Base-by-base conservation (phyloP, 257 asterid genomes). In the Solanum pinnatisectum region DNA sequence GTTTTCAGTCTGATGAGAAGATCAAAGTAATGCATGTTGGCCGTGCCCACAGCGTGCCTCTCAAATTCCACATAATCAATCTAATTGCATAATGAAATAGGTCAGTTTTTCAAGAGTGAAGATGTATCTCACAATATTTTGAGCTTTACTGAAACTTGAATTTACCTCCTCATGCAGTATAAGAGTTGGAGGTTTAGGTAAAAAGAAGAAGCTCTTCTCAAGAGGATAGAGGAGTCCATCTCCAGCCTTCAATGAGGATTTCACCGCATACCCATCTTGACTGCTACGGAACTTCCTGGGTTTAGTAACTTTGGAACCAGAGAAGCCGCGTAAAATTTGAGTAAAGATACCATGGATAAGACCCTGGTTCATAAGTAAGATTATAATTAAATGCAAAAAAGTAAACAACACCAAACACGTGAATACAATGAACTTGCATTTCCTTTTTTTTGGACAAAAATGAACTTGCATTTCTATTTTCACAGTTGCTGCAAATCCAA, bases 201-300 rank as follows among this genome's bases (percentile, higher is more conserved):
- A 89, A 90, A 97, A 97, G 99, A 97, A 97, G 90, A 97, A 97
- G 93, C 99, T 93, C 94, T 97, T 97, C 84, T 97, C 99, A 67
- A 97, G 98, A 68, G 99, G 98, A 94, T 97, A 97, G 88, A 97
- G 98, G 91, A 94, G 93, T 88, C 99, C 99, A 89, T 97, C 99
- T 94, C 96, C 99, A 91, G 99, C 99, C 94, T 97, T 97, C 90
- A 97, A 92, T 22, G 99, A 97, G 76, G 99, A 97, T 90, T 96
- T 97, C 88, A 97, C 99, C 87, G 98, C 98, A 91, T 94, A 96
- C 82, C 99, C 99, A 77, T 93, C 94, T 81, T 90, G 98, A 90
- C 91, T 88, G 92, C 99, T 96, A 36, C 98, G 98, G 88, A 97
- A 97, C 87, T 91, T 93, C 87, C 99, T 99, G 49, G 99, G 98